A percentile compares a stretch with the other conserved stretches of the same genome.
Evolutionary conservation across 352 stramenopile genomes (phyloP).

Genomic region (Pythium scleroteichum): DNA sequence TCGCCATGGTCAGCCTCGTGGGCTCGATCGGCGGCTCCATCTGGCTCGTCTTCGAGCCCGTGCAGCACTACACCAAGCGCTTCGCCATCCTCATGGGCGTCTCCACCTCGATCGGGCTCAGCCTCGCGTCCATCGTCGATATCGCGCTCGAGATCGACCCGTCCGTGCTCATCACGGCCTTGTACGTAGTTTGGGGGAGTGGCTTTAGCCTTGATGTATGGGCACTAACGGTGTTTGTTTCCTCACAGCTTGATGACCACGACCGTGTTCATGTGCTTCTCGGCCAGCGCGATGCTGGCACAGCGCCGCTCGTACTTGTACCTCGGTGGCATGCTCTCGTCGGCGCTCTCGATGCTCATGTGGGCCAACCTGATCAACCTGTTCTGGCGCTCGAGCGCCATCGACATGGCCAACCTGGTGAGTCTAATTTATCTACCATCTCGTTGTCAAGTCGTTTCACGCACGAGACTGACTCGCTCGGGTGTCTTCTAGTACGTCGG

Average conservation of each 20-base stretch:
- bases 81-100: slow-evolving; percentile 74
- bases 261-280: slow-evolving; percentile 87
- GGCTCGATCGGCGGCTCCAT: slow-evolving; percentile 51
- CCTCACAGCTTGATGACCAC: slow-evolving; percentile 54
- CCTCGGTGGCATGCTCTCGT: slow-evolving; percentile 75
- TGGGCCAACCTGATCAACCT: slow-evolving; percentile 57
- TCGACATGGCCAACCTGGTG: slow-evolving; percentile 70
- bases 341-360: slow-evolving; percentile 54
- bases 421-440: not conserved
- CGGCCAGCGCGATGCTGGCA: slow-evolving; percentile 70
- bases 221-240: not conserved
- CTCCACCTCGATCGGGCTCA: slow-evolving; percentile 68
- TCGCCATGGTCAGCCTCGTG: slow-evolving; percentile 43
- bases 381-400: slow-evolving; percentile 55
- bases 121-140: slow-evolving; percentile 68
- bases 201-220: not conserved
- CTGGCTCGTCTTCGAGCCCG: slow-evolving; percentile 60
- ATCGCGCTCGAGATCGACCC: slow-evolving; percentile 77
- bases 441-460: not conserved
- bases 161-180: slow-evolving; percentile 73
- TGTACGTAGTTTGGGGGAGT: slow-evolving; percentile 37
- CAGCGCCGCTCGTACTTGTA: slow-evolving; percentile 85
- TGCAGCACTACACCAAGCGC: slow-evolving; percentile 53
- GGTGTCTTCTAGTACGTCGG: slow-evolving; percentile 57
- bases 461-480: not conserved